Base-by-base conservation (phyloP, 2,329 filamentous ascomycete genomes). In the Epicoccum nigrum region DNA sequence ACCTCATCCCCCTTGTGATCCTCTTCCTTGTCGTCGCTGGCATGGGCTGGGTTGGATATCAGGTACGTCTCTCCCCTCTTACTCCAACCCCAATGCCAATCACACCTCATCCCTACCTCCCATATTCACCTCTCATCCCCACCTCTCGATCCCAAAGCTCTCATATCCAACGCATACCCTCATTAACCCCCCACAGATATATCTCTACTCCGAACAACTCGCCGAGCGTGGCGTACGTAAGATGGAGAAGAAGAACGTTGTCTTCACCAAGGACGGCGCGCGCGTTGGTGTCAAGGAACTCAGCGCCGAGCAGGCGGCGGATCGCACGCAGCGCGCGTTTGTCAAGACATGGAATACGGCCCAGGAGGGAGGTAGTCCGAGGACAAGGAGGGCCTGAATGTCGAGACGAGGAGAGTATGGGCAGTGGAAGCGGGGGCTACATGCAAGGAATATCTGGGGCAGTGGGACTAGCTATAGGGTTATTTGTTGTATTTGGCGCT, bases 231-330 rank as follows among this genome's bases (percentile, higher is more conserved):
- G 88, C 38, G 83, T 81, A 40, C 80, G 87, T 73, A 84, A 84
- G 67, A 88, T 92, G 83, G 85, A 86, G 70, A 84, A 84, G 76
- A 89, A 88, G 77, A 88, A 92, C 69, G 83, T 92, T 49, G 79
- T 85, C 32, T 88, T 91, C 73, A 87, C 86, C 31, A 90, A 89
- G 70, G 88, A 91, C 49, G 89, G 89, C 47, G 75, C 89, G 54
- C 83, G 83, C 64, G 87, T 92, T 35, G 86, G 86, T 40, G 82
- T 92, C 55, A 88, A 86, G 74, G 80, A 90, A 54, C 73, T 88
- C 41, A 80, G 81, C 59, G 81, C 83, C 45, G 89, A 92, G 75
- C 83, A 82, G 39, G 90, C 90, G 68, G 83, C 89, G 64, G 89
- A 92, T 63, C 80, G 79, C 64, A 91, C 88, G 15, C 89, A 92